Base-by-base conservation (phyloP, 306 rosid species). In the Chamaecrista fasciculata region DNA sequence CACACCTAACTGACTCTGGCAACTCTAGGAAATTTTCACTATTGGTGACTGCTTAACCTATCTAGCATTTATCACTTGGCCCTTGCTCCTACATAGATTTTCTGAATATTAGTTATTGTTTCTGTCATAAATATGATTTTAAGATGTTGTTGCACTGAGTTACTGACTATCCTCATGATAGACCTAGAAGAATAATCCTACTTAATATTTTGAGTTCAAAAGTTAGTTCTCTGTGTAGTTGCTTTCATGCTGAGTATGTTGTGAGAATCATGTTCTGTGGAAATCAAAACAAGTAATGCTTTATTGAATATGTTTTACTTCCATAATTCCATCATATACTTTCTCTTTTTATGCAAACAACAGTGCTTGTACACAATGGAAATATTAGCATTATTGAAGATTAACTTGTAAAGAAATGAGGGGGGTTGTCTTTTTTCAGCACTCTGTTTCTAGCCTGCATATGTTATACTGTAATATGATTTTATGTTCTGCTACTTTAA, bases 51-150 rank as follows among this genome's bases (percentile, higher is more conserved):
- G 66, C 49, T 19, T 36, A 11, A 61, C 4, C 44, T 34, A 47
- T 48, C 55, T 19, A 43, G 28, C 56, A 56, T 71, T 51, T 57
- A 58, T 66, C 50, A 48, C 36, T 58, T 33, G 48, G 49, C 40
- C 4, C 58, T 20, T 58, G 37, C 18, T 71, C 25, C 37, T 31
- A 58, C 42, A 8, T 34, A 31, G 44, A 50, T 14, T 19, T 5
- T 37, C 51, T 15, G 16, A 8, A 26, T n/a, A 14, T 40, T 51
- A 21, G 37, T n/a, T 1, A 8, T 26, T 43, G 21, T 39, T 25
- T 7, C 14, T 47, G 34, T 18, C 26, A 2, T 1, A 15, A 26
- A 42, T 8, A 44, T 18, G 26, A n/a, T 31, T 18, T 57, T 12
- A 29, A 70, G 46, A 56, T 19, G 23, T 53, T 15, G 20, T 29